Base-by-base conservation (phyloP, 257 asterid species). In the Penstemon eatonii region DNA sequence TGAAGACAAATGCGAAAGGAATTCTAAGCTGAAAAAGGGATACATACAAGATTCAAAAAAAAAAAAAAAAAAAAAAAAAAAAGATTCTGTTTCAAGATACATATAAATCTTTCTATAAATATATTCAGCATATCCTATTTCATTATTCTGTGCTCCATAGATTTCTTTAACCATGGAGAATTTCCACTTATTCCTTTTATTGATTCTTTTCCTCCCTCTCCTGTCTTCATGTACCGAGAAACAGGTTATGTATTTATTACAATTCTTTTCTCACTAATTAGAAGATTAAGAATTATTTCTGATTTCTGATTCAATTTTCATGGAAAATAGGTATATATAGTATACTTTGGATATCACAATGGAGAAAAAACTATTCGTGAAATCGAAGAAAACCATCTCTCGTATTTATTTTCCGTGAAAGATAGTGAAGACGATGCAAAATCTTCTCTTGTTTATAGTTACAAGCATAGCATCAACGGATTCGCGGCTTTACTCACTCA, bases 391-490 rank as follows among this genome's bases (percentile, higher is more conserved):
- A 69, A 3, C 60, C 97, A 92, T 56, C 87, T 79, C 33, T 83
- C 95, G 0, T 85, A 90, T 82, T 83, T 92, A 2, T 49, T 68
- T 4, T 85, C 96, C 0, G 89, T 92, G 6, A 93, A 88, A 75
- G 76, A 78, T 56, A 81, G 71, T 9, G 88, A 84, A 57, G 88
- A 85, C 72, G 95, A 90, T 8, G 98, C 97, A 46, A 82, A 54
- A 72, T 75, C 92, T 54, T 93, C 96, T 47, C 94, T 93, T 63
- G 50, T 93, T 73, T 93, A 93, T 62, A 90, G 98, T 72, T 93
- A 93, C 82, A 93, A 88, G 76, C 81, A 81, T 71, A 82, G 89
- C 81, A 81, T 93, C 89, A 90, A 93, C 75, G 98, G 98, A 76
- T 93, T 93, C 44, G 96, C 97, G 3, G 98, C 95, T 2, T 58